phyloP scores from a whole-genome alignment of 106 monocot species.

The Cymbidium sinense region DNA sequence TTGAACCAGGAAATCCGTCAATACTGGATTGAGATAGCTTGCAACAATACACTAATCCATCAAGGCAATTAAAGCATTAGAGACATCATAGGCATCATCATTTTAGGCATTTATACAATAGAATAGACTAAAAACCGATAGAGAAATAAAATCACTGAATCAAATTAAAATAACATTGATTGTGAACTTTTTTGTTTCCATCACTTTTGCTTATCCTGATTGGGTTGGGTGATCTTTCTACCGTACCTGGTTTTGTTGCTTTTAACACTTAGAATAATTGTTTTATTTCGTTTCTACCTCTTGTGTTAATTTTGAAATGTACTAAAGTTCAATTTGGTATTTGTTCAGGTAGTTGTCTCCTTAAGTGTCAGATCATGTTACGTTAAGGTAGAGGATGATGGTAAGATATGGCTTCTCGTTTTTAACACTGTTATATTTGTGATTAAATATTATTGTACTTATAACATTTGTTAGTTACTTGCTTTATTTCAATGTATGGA shows the following conservation, averaged over 20 bases:
- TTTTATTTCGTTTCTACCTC: neutral
- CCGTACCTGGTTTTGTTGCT: neutral
- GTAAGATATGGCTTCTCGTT: slow-evolving; percentile 27
- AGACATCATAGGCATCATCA: too few species aligned
- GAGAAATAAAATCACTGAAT: too few species aligned
- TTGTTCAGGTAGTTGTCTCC: slow-evolving; percentile 57
- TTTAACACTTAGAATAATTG: neutral
- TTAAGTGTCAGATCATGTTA: slow-evolving; percentile 49
- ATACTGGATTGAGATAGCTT: too few species aligned
- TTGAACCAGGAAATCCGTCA: too few species aligned
- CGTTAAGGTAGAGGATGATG: slow-evolving; percentile 90
- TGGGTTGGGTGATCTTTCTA: neutral
- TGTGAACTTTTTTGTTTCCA: neutral
- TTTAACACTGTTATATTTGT: neutral
- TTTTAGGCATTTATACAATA: too few species aligned
- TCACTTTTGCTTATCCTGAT: neutral
- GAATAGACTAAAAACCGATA: too few species aligned
- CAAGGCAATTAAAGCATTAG: too few species aligned
- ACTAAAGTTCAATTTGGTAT: neutral
- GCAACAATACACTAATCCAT: too few species aligned
- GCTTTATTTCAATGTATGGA: neutral
- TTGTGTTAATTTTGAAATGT: slow-evolving; percentile 6
- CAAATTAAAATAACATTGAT: neutral
- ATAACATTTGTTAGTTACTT: neutral
- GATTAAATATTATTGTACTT: neutral